Evolutionary conservation across 257 asterid species (phyloP).

Genomic region (Salvia splendens): DNA sequence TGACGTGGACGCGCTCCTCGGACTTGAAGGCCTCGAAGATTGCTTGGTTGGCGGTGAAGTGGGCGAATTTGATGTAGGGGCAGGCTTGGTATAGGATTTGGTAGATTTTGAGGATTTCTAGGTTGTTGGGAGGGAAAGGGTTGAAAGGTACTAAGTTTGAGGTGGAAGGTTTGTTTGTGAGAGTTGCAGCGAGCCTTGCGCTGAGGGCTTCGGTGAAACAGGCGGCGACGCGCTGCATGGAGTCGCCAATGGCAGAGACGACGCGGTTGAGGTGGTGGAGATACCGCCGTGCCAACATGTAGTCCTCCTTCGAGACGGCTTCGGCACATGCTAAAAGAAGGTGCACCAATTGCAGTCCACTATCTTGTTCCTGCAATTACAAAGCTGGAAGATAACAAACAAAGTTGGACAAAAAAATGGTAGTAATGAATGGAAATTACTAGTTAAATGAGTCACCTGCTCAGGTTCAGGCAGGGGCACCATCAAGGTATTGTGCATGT

Average conservation of each 20-base stretch:
- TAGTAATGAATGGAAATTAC: too few species aligned
- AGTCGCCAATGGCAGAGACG: constrained; percentile 70
- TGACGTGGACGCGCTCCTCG: constrained; percentile 72
- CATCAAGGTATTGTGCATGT: constrained; percentile 48
- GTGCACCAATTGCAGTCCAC: constrained; percentile 81
- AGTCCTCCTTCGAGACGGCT: constrained; percentile 82
- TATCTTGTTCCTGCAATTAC: constrained; percentile 52
- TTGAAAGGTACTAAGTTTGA: constrained; percentile 51
- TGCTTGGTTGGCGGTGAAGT: constrained; percentile 86
- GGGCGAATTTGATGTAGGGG: constrained; percentile 82
- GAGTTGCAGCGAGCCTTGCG: constrained; percentile 66
- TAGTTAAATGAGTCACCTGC: constrained; percentile 39
- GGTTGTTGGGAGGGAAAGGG: constrained; percentile 69
- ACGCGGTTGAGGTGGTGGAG: constrained; percentile 72
- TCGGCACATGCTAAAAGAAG: constrained; percentile 83
- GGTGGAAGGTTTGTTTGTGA: constrained; percentile 57
- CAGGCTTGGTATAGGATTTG: constrained; percentile 90
- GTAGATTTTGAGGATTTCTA: constrained; percentile 78
- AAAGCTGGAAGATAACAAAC: too few species aligned
- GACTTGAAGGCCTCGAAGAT: constrained; percentile 81
- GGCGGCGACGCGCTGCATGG: constrained; percentile 87
- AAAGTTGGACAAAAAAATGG: too few species aligned
- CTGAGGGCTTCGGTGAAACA: constrained; percentile 75
- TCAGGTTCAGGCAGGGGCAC: constrained; percentile 60
- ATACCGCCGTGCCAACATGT: constrained; percentile 73